Evolutionary conservation across 441 rosid species (phyloP), one percentile per base, ranked within the genome.

Genomic region (Pelargonium fulgidum): DNA sequence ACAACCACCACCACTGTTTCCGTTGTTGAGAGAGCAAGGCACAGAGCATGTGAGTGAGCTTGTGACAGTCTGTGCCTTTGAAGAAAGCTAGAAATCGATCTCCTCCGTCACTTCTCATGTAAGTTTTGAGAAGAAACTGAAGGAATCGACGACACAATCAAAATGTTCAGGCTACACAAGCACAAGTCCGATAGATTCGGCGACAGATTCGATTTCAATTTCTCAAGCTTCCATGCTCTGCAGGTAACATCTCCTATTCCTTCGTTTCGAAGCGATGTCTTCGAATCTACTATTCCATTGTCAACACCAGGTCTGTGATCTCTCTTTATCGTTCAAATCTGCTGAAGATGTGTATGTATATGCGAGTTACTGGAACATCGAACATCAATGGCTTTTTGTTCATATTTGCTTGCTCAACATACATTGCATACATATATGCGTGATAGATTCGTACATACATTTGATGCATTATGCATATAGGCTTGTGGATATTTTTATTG

Each of bases 131-230:
- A 3, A 61, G 64, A 24, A 58, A 58, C 29, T 19, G 33, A 20
- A 58, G 63, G 63, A 58, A 19, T 58, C 63, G 6, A 29, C 63
- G 63, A 58, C n/a, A 10, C 20, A 58, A 61, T 61, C 39, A 33
- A 61, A 61, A 61, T 61, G 64, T 61, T 61, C 39, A 61, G 64
- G 64, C 64, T 61, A 1, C 64, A 61, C 64, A 61, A 61, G 64
- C 64, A 61, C 64, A 61, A 14, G 64, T 61, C 64, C 36, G 64
- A 22, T 10, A 61, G 64, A 61, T 11, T 61, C 36, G 64, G 64
- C 64, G 64, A 61, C 8, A 29, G 64, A 61, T 61, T 61, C 64
- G 64, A 61, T 61, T 61, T 61, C 64, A 61, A 61, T 61, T 61
- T 61, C 64, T 61, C 64, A 36, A 61, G n/a, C 64, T 61, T 61